Conservation (phyloP, 352 stramenopile genomes). For the Pythium aristosporum region DNA sequence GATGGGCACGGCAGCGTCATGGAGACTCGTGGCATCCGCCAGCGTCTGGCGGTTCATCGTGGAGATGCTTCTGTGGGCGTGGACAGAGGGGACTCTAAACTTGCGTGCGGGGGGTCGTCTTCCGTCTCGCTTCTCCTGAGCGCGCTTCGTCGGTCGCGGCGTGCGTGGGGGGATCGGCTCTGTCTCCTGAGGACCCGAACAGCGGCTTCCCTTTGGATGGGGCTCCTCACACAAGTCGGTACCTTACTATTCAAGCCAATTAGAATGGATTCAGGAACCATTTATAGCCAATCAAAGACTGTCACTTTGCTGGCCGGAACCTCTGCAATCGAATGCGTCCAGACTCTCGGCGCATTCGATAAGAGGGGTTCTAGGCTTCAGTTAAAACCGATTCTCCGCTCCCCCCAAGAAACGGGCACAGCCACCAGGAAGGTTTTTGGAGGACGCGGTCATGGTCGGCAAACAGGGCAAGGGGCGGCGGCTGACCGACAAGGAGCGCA, state of each 20-base stretch:
- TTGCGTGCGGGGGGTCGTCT: not conserved
- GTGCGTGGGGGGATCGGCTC: slow-evolving; percentile 10
- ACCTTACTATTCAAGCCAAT: slow-evolving; percentile 22
- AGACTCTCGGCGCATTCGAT: not conserved
- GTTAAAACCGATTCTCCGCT: slow-evolving; percentile 18
- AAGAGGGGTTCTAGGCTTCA: not conserved
- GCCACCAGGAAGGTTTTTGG: slow-evolving; percentile 26
- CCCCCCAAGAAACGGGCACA: slow-evolving; percentile 24
- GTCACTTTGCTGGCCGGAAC: not conserved
- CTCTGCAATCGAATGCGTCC: not conserved
- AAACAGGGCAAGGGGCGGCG: slow-evolving; percentile 45
- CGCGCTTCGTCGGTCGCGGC: slow-evolving; percentile 18
- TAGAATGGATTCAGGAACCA: not conserved
- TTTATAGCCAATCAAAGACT: not conserved
- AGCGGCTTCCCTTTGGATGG: slow-evolving; percentile 13
- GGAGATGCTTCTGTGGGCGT: not conserved
- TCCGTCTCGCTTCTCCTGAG: slow-evolving; percentile 7
- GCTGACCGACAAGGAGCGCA: slow-evolving; percentile 59
- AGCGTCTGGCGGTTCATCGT: slow-evolving; percentile 81
- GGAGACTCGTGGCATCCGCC: slow-evolving; percentile 79
- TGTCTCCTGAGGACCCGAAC: slow-evolving; percentile 26
- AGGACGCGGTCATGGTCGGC: slow-evolving; percentile 21
- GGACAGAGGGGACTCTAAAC: not conserved
- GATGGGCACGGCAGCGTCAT: slow-evolving; percentile 75
- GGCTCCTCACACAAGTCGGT: slow-evolving; percentile 16